A percentile compares a stretch with the other conserved stretches of the same genome.
phyloP scores from a whole-genome alignment of 2,329 filamentous ascomycete genomes.

The Aspergillus pseudoglaucus region DNA sequence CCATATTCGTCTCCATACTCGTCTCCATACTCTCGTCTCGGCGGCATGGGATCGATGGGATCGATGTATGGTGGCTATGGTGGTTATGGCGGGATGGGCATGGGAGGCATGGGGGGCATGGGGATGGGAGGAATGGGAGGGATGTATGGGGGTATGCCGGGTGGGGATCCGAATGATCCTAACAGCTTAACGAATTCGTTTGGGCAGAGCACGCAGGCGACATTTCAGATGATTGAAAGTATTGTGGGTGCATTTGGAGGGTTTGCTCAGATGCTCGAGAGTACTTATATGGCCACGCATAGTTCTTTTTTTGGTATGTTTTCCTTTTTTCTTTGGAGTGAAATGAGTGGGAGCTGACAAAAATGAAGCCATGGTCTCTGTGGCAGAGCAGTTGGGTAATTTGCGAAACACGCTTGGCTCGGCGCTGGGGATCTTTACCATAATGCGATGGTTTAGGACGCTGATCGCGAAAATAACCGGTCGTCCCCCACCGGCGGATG shows the following conservation, averaged over 20 bases:
- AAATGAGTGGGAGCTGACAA: constrained; percentile 7
- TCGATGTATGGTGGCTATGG: constrained; percentile 28
- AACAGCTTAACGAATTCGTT: constrained; percentile 94
- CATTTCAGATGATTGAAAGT: constrained; percentile 97
- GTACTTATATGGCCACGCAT: constrained; percentile 99
- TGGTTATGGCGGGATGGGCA: constrained; percentile 31
- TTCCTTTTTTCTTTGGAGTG: background rate
- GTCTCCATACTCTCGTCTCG: constrained; percentile 51
- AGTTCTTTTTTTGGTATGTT: constrained; percentile 91
- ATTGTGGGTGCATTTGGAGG: constrained; percentile 95
- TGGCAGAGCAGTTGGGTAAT: constrained; percentile 94
- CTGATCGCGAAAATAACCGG: constrained; percentile 89
- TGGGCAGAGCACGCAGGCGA: constrained; percentile 88
- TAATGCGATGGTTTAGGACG: constrained; percentile 91
- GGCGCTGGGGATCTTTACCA: constrained; percentile 86
- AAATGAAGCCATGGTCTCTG: constrained; percentile 79
- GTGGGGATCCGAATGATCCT: constrained; percentile 69
- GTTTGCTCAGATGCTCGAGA: constrained; percentile 98
- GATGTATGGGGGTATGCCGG: constrained; percentile 47
- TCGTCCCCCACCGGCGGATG: constrained; percentile 79
- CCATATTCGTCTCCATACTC: constrained; percentile 54
- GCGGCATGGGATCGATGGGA: constrained; percentile 42
- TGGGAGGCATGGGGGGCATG: constrained; percentile 44
- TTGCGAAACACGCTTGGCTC: constrained; percentile 89
- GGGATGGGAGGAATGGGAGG: constrained; percentile 40